Conservation (phyloP, 208 protist species). For the Trypanosoma vivax region DNA sequence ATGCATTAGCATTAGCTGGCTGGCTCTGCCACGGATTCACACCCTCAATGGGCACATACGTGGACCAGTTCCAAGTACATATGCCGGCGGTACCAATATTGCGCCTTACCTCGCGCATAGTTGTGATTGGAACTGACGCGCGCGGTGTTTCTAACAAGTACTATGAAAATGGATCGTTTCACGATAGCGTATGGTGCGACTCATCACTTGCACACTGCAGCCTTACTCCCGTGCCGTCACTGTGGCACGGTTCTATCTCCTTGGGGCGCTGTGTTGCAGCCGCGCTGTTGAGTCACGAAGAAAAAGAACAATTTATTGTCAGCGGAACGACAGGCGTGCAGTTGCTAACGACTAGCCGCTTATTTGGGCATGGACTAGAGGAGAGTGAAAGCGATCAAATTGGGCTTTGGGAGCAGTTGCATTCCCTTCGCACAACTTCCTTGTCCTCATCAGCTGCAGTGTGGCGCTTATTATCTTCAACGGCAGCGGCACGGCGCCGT, state of each 20-base stretch:
- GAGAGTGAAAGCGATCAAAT: slow-evolving; percentile 6
- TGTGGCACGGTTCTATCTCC: background rate
- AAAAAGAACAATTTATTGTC: background rate
- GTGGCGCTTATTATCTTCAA: background rate
- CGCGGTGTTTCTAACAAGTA: background rate
- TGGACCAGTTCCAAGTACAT: background rate
- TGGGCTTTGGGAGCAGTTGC: slow-evolving; percentile 17
- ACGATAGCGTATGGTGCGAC: background rate
- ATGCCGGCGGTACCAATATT: background rate
- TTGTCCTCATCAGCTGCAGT: background rate
- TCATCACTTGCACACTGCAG: background rate
- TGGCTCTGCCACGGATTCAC: slow-evolving; percentile 25
- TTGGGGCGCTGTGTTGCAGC: slow-evolving; percentile 14
- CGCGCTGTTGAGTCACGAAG: background rate
- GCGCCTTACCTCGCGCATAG: slow-evolving; percentile 11
- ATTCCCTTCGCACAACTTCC: background rate
- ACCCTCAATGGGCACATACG: slow-evolving; percentile 9
- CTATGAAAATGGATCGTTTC: background rate
- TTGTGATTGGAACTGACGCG: slow-evolving; percentile 16
- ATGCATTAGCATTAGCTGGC: slow-evolving; percentile 6
- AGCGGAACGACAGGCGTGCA: background rate
- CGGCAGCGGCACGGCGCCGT: background rate
- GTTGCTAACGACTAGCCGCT: background rate
- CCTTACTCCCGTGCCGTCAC: background rate
- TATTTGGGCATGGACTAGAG: background rate